These are phyloP conservation scores for Agaricus subrufescens DNA, from an alignment of 768 basidiomycete genomes.

Conservation along the genomic window DNA sequence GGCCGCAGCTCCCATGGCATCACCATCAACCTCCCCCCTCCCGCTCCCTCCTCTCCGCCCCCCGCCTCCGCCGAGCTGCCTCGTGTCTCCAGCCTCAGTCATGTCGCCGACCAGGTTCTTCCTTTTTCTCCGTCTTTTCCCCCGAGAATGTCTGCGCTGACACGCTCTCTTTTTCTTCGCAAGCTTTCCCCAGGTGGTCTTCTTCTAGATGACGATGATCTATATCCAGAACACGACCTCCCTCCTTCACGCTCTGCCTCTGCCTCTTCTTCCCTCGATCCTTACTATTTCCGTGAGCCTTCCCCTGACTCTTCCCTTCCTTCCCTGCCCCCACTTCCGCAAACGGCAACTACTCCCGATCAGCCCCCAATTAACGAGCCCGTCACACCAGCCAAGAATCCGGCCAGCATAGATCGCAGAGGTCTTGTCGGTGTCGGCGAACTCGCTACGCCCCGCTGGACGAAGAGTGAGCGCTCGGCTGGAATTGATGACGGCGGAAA, in stretches of 20 bases:
- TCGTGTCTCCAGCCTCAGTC: conserved; percentile 26
- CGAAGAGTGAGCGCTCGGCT: conserved; percentile 36
- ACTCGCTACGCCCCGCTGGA: conserved; percentile 94
- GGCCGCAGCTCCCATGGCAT: conserved; percentile 19
- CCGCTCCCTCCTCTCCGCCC: neutral
- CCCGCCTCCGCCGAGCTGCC: neutral
- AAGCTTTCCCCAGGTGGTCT: neutral
- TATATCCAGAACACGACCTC: conserved; percentile 40
- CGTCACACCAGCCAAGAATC: conserved; percentile 71
- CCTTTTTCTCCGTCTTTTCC: conserved; percentile 15
- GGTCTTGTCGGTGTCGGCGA: conserved; percentile 94
- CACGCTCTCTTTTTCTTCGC: neutral
- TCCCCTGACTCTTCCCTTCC: conserved; percentile 65
- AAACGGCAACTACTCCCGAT: conserved; percentile 58
- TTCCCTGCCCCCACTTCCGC: conserved; percentile 38
- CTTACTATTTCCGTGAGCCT: conserved; percentile 78
- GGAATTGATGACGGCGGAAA: conserved; percentile 10
- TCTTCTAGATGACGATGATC: conserved; percentile 26
- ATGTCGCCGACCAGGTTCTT: conserved; percentile 27
- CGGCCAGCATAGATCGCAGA: conserved; percentile 76
- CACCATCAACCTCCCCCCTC: conserved; percentile 23
- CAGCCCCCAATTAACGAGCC: conserved; percentile 46
- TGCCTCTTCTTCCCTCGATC: conserved; percentile 78
- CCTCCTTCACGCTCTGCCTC: conserved; percentile 63
- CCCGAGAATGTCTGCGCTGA: neutral